Percentiles rank a stretch among this genome's conserved stretches.
Conservation (phyloP, 352 stramenopile genomes). For the Pythium biforme region DNA sequence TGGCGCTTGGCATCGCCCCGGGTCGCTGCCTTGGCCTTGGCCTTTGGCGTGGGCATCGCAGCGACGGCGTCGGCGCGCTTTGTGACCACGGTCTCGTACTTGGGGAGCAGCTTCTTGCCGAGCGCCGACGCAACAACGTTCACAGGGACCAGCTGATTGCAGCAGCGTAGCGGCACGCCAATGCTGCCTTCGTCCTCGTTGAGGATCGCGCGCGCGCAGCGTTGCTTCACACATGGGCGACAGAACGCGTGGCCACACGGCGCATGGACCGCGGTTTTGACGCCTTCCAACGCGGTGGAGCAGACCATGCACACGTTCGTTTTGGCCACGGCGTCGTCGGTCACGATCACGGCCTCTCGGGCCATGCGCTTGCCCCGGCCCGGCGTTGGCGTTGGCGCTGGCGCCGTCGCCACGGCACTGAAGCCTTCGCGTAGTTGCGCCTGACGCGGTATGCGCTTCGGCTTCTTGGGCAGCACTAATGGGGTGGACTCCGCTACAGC, state of each 20-base stretch:
- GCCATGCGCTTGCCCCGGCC: too few relatives aligned
- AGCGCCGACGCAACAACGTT: slow-evolving; percentile 28
- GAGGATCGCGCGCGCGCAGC: slow-evolving; percentile 24
- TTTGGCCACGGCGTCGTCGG: neutral
- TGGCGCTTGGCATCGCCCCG: neutral
- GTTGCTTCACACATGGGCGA: slow-evolving; percentile 30
- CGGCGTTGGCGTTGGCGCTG: too few relatives aligned
- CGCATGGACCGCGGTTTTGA: neutral
- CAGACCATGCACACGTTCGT: neutral
- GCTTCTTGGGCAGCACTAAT: too few relatives aligned
- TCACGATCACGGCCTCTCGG: too few relatives aligned
- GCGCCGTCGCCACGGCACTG: too few relatives aligned
- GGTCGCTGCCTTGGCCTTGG: neutral
- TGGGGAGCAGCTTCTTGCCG: slow-evolving; percentile 16
- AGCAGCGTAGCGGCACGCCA: slow-evolving; percentile 35
- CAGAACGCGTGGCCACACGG: slow-evolving; percentile 33
- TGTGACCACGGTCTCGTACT: slow-evolving; percentile 35
- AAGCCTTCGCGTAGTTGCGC: too few relatives aligned
- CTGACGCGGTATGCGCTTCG: too few relatives aligned
- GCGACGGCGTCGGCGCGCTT: slow-evolving; percentile 15
- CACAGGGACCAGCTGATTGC: slow-evolving; percentile 28
- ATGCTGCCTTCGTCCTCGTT: slow-evolving; percentile 28
- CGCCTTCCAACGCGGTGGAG: neutral
- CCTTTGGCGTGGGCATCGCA: neutral
- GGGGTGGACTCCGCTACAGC: too few relatives aligned